phyloP scores from a whole-genome alignment of 352 stramenopile species.

The Phytopythium litorale region DNA sequence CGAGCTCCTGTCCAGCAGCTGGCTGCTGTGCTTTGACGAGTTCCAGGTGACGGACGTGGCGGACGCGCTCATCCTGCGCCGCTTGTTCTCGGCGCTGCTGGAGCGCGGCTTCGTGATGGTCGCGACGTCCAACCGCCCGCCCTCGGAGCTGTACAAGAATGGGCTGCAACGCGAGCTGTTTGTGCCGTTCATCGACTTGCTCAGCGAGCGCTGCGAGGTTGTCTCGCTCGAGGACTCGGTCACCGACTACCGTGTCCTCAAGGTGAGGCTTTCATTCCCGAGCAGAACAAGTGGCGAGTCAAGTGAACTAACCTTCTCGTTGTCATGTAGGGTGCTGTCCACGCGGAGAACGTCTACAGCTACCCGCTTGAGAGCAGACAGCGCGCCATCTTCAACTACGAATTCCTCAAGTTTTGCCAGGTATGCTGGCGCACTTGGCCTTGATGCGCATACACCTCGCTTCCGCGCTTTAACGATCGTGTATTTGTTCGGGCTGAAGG shows the following conservation, averaged over 20 bases:
- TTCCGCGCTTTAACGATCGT: neutral
- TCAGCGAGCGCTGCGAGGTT: slow-evolving; percentile 87
- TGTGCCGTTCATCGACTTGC: slow-evolving; percentile 94
- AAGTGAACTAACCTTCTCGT: neutral
- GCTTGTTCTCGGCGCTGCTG: slow-evolving; percentile 93
- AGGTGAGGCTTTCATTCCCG: slow-evolving; percentile 15
- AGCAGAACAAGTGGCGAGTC: neutral
- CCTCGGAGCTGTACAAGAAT: slow-evolving; percentile 94
- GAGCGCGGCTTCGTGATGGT: slow-evolving; percentile 92
- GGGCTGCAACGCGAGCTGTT: slow-evolving; percentile 96
- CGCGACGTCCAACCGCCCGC: slow-evolving; percentile 95
- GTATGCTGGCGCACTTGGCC: slow-evolving; percentile 9
- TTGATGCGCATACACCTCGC: neutral
- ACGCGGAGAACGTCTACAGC: slow-evolving; percentile 74
- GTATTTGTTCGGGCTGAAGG: slow-evolving; percentile 8
- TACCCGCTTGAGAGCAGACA: slow-evolving; percentile 44
- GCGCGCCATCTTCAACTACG: slow-evolving; percentile 56
- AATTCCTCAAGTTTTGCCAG: slow-evolving; percentile 56
- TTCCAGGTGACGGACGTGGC: slow-evolving; percentile 98
- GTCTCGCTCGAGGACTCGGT: slow-evolving; percentile 69
- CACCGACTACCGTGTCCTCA: slow-evolving; percentile 82
- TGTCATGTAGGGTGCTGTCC: slow-evolving; percentile 22
- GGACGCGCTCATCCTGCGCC: slow-evolving; percentile 94
- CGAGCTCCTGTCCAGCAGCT: slow-evolving; percentile 83
- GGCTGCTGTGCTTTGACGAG: slow-evolving; percentile 97